A percentile compares a stretch with the other conserved stretches of the same genome.
These are phyloP conservation scores for Delitschia confertaspora DNA, from an alignment of 495 filamentous ascomycete species.

Conservation along the genomic window DNA sequence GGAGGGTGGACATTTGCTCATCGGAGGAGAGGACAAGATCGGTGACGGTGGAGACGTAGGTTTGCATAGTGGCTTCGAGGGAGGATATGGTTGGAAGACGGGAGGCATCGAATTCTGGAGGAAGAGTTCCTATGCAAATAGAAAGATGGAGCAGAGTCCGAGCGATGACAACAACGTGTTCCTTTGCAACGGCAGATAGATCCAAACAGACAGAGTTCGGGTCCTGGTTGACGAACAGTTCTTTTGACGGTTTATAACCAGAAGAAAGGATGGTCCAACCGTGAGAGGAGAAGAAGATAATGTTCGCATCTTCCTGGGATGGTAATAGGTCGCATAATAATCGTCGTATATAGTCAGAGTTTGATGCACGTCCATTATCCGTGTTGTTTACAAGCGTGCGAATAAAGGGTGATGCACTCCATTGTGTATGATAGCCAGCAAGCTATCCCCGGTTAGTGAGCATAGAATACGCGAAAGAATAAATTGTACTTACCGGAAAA, in stretches of 20 bases:
- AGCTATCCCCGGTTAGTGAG: conserved; percentile 6
- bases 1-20: conserved; percentile 19
- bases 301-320: conserved; percentile 17
- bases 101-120: conserved; percentile 11
- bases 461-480: too few relatives aligned
- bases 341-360: conserved; percentile 5
- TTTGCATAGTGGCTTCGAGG: conserved; percentile 18
- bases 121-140: conserved; percentile 15
- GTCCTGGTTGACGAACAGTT: conserved; percentile 18
- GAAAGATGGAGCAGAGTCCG: conserved; percentile 21
- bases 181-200: conserved; percentile 11
- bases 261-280: conserved; percentile 14
- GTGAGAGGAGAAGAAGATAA: conserved; percentile 20
- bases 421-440: conserved; percentile 4
- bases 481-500: neutral
- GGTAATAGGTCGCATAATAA: conserved; percentile 16
- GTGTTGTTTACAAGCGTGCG: conserved; percentile 13
- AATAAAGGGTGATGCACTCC: conserved; percentile 14
- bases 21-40: conserved; percentile 17
- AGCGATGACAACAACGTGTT: conserved; percentile 13
- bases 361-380: neutral
- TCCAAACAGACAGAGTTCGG: conserved; percentile 15
- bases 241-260: conserved; percentile 14
- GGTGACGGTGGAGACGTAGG: conserved; percentile 17
- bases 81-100: conserved; percentile 8